Evolutionary conservation across 75 land plant species (phyloP).

Genomic region (Cunninghamia lanceolata): DNA sequence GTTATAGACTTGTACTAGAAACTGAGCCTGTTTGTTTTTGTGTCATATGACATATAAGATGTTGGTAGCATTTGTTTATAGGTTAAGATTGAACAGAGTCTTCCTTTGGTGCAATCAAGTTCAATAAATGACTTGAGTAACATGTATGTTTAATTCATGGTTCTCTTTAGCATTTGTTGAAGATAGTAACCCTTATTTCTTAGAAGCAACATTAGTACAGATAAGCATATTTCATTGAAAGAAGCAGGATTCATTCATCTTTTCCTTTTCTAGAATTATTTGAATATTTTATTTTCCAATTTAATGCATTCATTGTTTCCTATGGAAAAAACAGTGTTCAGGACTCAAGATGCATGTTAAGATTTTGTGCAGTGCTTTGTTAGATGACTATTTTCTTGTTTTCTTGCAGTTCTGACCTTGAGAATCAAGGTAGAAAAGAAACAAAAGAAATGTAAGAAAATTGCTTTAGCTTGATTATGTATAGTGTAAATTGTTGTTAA

Average conservation of each 20-base stretch:
- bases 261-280: not conserved
- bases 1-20: not conserved
- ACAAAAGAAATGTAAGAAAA: slow-evolving; percentile 12
- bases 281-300: not conserved
- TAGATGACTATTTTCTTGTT: not conserved
- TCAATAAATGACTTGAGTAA: slow-evolving; percentile 1
- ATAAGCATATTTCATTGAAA: not conserved
- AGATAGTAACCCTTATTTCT: not conserved
- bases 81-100: slow-evolving; percentile 18
- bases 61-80: slow-evolving; percentile 15
- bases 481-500: not conserved
- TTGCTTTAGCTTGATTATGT: not conserved
- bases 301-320: not conserved
- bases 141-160: slow-evolving; percentile 8
- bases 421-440: slow-evolving; percentile 3
- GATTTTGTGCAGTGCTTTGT: not conserved
- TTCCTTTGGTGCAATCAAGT: slow-evolving; percentile 15
- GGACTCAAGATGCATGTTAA: not conserved
- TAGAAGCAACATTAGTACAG: not conserved
- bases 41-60: not conserved
- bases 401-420: slow-evolving; percentile 5
- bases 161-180: not conserved
- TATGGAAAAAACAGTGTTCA: not conserved
- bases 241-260: not conserved
- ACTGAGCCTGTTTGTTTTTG: not conserved